Evolutionary conservation across 2,329 filamentous ascomycete species (phyloP).

Genomic region (Fusarium sp.): DNA sequence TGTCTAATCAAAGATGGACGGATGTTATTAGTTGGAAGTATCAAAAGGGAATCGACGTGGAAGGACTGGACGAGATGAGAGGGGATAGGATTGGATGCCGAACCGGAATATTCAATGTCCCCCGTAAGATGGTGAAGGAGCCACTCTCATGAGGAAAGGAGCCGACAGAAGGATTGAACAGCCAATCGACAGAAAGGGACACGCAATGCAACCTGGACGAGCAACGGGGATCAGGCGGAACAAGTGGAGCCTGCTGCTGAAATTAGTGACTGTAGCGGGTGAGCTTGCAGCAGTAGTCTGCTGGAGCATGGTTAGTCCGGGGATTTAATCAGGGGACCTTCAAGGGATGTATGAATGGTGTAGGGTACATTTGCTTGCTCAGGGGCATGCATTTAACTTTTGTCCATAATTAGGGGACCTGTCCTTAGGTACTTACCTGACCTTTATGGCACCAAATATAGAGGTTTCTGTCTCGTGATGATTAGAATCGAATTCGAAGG

Average conservation of each 20-base stretch:
- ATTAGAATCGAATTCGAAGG: constrained; percentile 16
- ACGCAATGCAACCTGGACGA: constrained; percentile 44
- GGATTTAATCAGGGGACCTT: constrained; percentile 33
- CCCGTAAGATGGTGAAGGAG: constrained; percentile 37
- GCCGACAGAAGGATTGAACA: constrained; percentile 21
- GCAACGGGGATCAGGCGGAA: constrained; percentile 23
- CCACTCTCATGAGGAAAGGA: constrained; percentile 41
- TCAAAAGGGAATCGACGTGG: constrained; percentile 28
- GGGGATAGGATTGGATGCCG: constrained; percentile 21
- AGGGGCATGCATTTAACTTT: constrained; percentile 20
- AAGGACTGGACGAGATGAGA: constrained; percentile 40
- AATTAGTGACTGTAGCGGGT: constrained; percentile 35
- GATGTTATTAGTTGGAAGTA: constrained; percentile 5
- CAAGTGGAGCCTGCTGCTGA: constrained; percentile 26
- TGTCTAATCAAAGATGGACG: constrained; percentile 11
- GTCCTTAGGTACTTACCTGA: not conserved
- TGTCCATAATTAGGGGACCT: constrained; percentile 14
- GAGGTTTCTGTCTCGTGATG: constrained; percentile 17
- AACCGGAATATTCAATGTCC: constrained; percentile 45
- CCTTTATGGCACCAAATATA: not conserved
- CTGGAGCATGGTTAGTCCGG: constrained; percentile 42
- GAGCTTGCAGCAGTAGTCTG: constrained; percentile 32
- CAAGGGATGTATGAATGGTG: constrained; percentile 9
- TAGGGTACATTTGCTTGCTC: constrained; percentile 16
- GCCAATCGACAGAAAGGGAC: constrained; percentile 38